These are phyloP conservation scores for Isabelozyma pseudorhagii DNA, from an alignment of 805 yeast genomes.

Conservation along the genomic window DNA sequence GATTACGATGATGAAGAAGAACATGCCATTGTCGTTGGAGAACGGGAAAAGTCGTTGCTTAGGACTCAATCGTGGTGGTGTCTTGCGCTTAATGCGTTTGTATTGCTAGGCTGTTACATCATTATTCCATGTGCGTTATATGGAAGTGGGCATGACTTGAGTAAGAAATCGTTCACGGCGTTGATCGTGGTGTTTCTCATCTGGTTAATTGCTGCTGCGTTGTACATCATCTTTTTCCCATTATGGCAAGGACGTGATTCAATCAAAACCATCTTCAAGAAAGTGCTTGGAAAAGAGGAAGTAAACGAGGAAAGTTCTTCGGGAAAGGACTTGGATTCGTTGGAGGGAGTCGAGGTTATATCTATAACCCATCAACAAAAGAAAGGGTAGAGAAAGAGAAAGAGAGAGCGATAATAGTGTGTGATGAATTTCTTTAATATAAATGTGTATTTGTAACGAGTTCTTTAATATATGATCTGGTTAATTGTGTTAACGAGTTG, in stretches of 20 bases:
- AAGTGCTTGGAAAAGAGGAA: not conserved
- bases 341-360: not conserved
- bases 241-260: slow-evolving; percentile 22
- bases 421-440: no score
- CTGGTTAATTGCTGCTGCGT: slow-evolving; percentile 32
- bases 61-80: slow-evolving; percentile 19
- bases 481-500: no score
- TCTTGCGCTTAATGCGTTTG: slow-evolving; percentile 13
- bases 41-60: slow-evolving; percentile 14
- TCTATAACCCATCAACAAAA: not conserved
- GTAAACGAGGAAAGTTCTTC: not conserved
- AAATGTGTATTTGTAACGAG: no score
- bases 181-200: slow-evolving; percentile 36
- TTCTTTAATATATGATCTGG: no score
- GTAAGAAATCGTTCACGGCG: slow-evolving; percentile 31
- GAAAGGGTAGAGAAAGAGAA: not conserved
- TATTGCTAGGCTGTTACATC: slow-evolving; percentile 19
- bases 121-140: slow-evolving; percentile 28
- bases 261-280: no score
- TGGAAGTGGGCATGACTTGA: slow-evolving; percentile 31
- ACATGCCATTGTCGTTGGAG: slow-evolving; percentile 16
- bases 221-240: slow-evolving; percentile 35
- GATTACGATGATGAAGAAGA: slow-evolving; percentile 30
- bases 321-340: not conserved
- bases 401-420: not conserved